Conservation (phyloP, 225 moss, liverwort and hornwort genomes). For the Sphagnum tenellum region DNA sequence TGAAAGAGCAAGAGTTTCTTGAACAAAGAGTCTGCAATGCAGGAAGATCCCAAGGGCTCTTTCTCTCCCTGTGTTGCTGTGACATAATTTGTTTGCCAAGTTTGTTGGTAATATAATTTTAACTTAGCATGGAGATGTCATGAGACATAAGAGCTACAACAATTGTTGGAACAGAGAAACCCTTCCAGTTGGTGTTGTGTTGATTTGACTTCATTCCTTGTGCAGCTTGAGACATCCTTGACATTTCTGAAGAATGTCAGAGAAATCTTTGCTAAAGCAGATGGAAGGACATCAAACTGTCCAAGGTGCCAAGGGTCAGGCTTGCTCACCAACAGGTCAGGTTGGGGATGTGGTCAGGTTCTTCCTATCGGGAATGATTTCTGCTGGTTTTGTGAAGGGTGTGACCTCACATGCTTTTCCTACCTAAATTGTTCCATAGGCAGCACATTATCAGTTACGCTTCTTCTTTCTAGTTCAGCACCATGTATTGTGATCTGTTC, state of each 20-base stretch:
- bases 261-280: slow-evolving; percentile 10
- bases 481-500: neutral
- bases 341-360: slow-evolving; percentile 15
- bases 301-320: slow-evolving; percentile 35
- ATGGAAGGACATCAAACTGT: slow-evolving; percentile 30
- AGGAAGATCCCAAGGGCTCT: too few species aligned
- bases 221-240: slow-evolving; percentile 25
- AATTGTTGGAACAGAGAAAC: too few species aligned
- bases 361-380: slow-evolving; percentile 13
- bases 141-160: too few species aligned
- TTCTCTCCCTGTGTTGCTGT: too few species aligned
- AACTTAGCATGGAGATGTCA: too few species aligned
- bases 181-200: too few species aligned
- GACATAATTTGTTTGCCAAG: too few species aligned
- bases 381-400: slow-evolving; percentile 59
- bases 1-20: too few species aligned
- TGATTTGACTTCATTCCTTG: neutral
- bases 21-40: too few species aligned
- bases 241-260: slow-evolving; percentile 14
- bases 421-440: too few species aligned
- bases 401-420: neutral
- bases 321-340: slow-evolving; percentile 6
- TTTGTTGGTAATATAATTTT: too few species aligned
- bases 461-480: neutral
- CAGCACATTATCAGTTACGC: too few species aligned